These are phyloP conservation scores for Rhodotorula graminis DNA, from an alignment of 768 basidiomycete genomes.

Conservation along the genomic window DNA sequence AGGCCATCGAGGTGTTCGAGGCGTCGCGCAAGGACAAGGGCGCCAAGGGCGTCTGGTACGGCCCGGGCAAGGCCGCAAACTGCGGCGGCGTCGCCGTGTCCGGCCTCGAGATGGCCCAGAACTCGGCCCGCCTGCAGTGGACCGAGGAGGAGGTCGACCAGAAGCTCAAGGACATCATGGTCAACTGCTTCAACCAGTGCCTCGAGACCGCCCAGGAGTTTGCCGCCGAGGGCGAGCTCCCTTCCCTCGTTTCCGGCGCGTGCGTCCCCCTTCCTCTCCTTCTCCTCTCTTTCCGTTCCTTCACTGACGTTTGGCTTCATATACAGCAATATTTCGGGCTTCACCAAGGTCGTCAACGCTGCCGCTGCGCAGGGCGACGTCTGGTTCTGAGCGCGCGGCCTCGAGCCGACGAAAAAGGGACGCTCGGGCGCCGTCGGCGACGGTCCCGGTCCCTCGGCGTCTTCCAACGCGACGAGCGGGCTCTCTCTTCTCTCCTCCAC, in stretches of 20 bases:
- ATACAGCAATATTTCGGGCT: slow-evolving; percentile 70
- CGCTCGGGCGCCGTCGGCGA: neutral
- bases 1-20: slow-evolving; percentile 70
- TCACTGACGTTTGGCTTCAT: no score
- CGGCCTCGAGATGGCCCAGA: slow-evolving; percentile 75
- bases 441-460: neutral
- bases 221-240: slow-evolving; percentile 52
- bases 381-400: slow-evolving; percentile 53
- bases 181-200: slow-evolving; percentile 59
- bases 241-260: slow-evolving; percentile 59
- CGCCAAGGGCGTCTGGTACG: slow-evolving; percentile 60
- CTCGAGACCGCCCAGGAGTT: slow-evolving; percentile 58
- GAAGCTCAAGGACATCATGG: slow-evolving; percentile 68
- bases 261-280: no score
- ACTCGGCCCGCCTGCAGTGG: slow-evolving; percentile 59
- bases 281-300: no score
- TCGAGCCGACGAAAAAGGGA: neutral
- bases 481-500: neutral
- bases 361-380: slow-evolving; percentile 71
- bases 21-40: slow-evolving; percentile 55
- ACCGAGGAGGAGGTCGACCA: slow-evolving; percentile 60
- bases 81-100: slow-evolving; percentile 73
- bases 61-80: slow-evolving; percentile 62
- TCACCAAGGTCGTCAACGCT: slow-evolving; percentile 65
- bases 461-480: neutral